Evolutionary conservation across 805 yeast genomes (phyloP), one percentile per base, ranked within the genome.

Genomic region (Naumovozyma dairenensis): DNA sequence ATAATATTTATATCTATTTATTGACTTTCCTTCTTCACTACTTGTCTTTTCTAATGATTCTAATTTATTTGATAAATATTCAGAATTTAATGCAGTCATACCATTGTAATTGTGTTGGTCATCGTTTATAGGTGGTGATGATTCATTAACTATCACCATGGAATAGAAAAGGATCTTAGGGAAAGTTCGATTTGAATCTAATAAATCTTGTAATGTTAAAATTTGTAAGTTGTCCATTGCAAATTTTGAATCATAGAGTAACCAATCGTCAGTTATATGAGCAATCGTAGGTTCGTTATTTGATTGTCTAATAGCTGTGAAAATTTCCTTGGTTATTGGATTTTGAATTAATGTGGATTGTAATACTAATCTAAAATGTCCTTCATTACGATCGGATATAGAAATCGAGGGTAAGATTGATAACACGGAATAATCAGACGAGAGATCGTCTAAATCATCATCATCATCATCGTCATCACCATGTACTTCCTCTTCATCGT

Each of bases 191-290:
- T 44, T 38, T 16, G 36, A 31, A 12, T 39, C 44, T 28, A 43
- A 30, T 31, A 46, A 31, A 18, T 40, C 45, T 18, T 38, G 33
- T 28, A 46, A 34, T 9, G 48, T 38, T 21, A 45, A 32, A 33
- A 46, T 43, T 19, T 36, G 39, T 27, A 63, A 40, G 39, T 65
- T 63, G 16, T 56, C 43, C 54, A 63, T 49, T 4, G 63, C 54
- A 34, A 62, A 65, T 3, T 50, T 43, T 3, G 59, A 53, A 42
- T 65, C 69, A 34, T 63, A 65, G 3, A 63, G 42, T 12, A 63
- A 44, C 69, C 69, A 65, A 35, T 65, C 67, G 35, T 63, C 67
- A 12, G 52, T 51, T 25, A 57, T 46, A 38, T 51, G 46, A 4
- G 61, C 60, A 6, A 39, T 45, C 15, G 46, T 42, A 1, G 53